These are phyloP conservation scores for Nicotiana undulata DNA, from an alignment of 257 asterid species.

Conservation along the genomic window DNA sequence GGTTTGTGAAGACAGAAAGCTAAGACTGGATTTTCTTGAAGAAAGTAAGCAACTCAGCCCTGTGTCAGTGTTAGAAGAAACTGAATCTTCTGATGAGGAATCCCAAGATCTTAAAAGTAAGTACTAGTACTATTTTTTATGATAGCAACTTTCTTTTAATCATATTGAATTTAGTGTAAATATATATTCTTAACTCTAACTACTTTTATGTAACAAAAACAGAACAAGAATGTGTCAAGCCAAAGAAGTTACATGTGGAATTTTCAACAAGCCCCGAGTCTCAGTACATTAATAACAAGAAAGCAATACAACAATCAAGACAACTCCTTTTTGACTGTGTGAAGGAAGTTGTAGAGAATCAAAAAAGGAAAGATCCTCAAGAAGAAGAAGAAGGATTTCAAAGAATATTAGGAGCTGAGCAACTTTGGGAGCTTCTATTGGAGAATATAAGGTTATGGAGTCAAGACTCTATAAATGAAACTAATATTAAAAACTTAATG, in stretches of 20 bases:
- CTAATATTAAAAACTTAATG: constrained; percentile 2
- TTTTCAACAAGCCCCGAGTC: constrained; percentile 15
- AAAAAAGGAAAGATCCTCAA: constrained; percentile 22
- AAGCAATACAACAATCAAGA: constrained; percentile 35
- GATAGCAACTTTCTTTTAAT: neutral
- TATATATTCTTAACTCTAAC: neutral
- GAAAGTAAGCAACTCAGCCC: constrained; percentile 51
- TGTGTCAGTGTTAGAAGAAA: constrained; percentile 55
- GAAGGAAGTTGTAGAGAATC: constrained; percentile 46
- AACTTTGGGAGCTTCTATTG: constrained; percentile 53
- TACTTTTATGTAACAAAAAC: neutral
- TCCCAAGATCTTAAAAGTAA: constrained; percentile 38
- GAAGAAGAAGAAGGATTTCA: constrained; percentile 22
- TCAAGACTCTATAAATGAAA: constrained; percentile 40
- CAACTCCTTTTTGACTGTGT: constrained; percentile 58
- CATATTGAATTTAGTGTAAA: neutral
- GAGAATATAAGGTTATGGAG: constrained; percentile 69
- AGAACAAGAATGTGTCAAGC: constrained; percentile 18
- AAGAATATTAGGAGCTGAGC: constrained; percentile 48
- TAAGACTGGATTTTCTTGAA: constrained; percentile 18
- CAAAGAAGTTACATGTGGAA: constrained; percentile 13
- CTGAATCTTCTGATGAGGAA: constrained; percentile 29
- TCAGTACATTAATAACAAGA: constrained; percentile 53
- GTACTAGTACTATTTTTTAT: neutral
- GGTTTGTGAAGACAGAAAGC: constrained; percentile 30